Percentiles rank a stretch among this genome's conserved stretches.
Evolutionary conservation across 2,329 filamentous ascomycete genomes (phyloP).

Genomic region (Pseudocercospora crystallina): DNA sequence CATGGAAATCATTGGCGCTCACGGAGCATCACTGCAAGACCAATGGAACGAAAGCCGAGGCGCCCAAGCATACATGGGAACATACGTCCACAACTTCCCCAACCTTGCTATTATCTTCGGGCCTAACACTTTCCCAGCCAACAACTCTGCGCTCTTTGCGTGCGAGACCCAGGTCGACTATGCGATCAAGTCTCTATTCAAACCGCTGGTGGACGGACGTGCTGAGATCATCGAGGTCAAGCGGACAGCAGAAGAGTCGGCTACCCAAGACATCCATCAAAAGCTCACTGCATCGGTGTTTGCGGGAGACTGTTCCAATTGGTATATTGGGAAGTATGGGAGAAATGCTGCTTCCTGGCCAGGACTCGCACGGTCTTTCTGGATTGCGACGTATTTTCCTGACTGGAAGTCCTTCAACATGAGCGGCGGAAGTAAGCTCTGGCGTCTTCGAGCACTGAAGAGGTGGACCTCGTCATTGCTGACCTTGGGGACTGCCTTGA

Average conservation of each 20-base stretch:
- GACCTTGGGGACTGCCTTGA: too few species aligned
- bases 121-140: slow-evolving; percentile 34
- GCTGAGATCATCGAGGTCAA: slow-evolving; percentile 40
- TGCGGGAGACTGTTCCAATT: too few species aligned
- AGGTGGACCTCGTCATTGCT: too few species aligned
- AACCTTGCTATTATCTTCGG: slow-evolving; percentile 27
- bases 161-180: slow-evolving; percentile 22
- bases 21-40: neutral
- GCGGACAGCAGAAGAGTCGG: slow-evolving; percentile 34
- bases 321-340: too few species aligned
- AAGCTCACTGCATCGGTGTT: neutral
- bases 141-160: slow-evolving; percentile 22
- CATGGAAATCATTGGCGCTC: neutral
- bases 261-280: slow-evolving; percentile 34
- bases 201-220: slow-evolving; percentile 36
- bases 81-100: neutral
- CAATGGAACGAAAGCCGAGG: slow-evolving; percentile 1
- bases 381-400: too few species aligned
- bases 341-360: too few species aligned
- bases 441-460: too few species aligned
- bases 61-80: neutral
- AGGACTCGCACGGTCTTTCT: too few species aligned
- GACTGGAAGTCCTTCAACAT: too few species aligned
- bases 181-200: slow-evolving; percentile 31
- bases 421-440: too few species aligned